A percentile compares a stretch with the other conserved stretches of the same genome.
Evolutionary conservation across 768 basidiomycete genomes (phyloP).

Genomic region (Naganishia antarctica): DNA sequence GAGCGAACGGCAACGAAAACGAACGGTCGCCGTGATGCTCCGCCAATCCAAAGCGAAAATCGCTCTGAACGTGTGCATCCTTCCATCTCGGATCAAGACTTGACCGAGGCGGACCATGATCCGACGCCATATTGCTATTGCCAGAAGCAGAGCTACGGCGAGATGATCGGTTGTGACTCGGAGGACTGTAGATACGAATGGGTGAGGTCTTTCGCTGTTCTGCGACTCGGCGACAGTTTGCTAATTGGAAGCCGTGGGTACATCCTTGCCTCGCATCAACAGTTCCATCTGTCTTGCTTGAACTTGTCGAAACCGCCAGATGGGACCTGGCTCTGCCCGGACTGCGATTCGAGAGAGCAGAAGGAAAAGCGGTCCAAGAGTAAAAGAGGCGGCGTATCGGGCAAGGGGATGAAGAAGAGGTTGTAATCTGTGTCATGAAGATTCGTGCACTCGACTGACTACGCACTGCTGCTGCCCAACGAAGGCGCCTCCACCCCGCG

Average conservation of each 20-base stretch:
- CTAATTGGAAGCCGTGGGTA: not conserved
- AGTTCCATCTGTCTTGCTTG: constrained; percentile 65
- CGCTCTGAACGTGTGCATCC: not conserved
- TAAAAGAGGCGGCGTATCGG: not conserved
- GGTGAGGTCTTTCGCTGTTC: constrained; percentile 39
- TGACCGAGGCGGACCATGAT: constrained; percentile 36
- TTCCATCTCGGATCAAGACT: not conserved
- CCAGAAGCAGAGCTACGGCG: constrained; percentile 46
- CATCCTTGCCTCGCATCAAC: not conserved
- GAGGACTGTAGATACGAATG: constrained; percentile 50
- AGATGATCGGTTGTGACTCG: constrained; percentile 51
- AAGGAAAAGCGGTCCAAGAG: constrained; percentile 27
- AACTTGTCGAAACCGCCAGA: constrained; percentile 58
- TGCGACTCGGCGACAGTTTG: not conserved
- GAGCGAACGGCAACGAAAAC: not conserved
- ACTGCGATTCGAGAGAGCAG: constrained; percentile 52
- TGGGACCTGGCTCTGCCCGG: constrained; percentile 60
- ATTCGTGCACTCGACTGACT: too few species aligned
- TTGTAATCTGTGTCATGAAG: too few species aligned
- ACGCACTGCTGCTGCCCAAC: too few species aligned
- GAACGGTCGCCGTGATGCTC: not conserved
- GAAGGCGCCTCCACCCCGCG: too few species aligned
- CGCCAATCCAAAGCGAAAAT: not conserved
- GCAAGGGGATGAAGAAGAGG: not conserved
- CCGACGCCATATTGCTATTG: constrained; percentile 44